Conservation (phyloP, 345 rosid species). For the Eucalyptus viminalis region DNA sequence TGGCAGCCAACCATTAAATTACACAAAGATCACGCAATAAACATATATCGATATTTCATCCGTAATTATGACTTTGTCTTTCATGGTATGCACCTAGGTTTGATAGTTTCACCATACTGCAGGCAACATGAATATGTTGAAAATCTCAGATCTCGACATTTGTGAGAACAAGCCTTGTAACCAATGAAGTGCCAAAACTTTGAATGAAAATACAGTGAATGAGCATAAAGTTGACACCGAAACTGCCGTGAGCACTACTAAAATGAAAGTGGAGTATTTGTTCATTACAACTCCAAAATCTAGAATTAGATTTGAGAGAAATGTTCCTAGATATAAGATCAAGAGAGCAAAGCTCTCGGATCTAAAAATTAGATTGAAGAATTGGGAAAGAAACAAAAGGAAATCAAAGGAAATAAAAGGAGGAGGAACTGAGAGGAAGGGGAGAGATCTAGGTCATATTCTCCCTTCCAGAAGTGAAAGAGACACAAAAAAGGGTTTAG, state of each 20-base stretch:
- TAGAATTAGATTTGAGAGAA: too few relatives aligned
- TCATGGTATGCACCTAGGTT: rapidly evolving
- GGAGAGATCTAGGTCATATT: too few relatives aligned
- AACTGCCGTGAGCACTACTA: rapidly evolving
- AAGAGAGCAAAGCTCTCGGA: rapidly evolving
- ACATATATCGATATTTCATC: rapidly evolving
- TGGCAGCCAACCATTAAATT: rapidly evolving
- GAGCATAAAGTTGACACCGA: too few relatives aligned
- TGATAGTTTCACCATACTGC: rapidly evolving
- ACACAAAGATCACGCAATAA: rapidly evolving
- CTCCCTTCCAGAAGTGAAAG: rapidly evolving
- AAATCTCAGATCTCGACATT: too few relatives aligned
- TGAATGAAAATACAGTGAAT: too few relatives aligned
- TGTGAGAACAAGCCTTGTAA: rapidly evolving
- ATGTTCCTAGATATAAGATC: too few relatives aligned
- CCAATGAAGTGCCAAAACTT: too few relatives aligned
- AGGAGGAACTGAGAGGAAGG: rapidly evolving
- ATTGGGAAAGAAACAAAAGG: too few relatives aligned
- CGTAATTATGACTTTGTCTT: too few relatives aligned
- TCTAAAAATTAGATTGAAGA: rapidly evolving
- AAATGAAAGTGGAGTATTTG: rapidly evolving
- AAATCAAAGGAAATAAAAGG: too few relatives aligned
- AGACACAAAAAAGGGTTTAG: rapidly evolving
- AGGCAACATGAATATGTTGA: too few relatives aligned
- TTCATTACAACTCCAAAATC: too few relatives aligned